phyloP scores from a whole-genome alignment of 2,329 filamentous ascomycete species.

The Fusarium palustre region DNA sequence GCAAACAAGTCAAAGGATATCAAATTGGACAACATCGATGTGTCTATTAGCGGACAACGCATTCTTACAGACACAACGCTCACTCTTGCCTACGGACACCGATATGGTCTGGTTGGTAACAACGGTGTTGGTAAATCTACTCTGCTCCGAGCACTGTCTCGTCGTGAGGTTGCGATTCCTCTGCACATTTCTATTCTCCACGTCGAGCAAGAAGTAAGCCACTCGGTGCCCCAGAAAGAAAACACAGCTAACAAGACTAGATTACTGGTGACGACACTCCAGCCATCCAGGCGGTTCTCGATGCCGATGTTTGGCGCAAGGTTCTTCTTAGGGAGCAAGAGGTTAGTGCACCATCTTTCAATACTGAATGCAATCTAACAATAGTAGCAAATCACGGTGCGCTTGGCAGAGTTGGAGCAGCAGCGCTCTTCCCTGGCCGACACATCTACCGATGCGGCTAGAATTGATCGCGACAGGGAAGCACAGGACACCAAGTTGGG shows the following conservation, averaged over 20 bases:
- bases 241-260: slow-evolving; percentile 56
- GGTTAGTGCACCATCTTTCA: slow-evolving; percentile 59
- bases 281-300: slow-evolving; percentile 92
- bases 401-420: slow-evolving; percentile 80
- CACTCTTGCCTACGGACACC: slow-evolving; percentile 89
- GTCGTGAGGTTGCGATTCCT: slow-evolving; percentile 93
- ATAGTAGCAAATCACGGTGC: slow-evolving; percentile 76
- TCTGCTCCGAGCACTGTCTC: slow-evolving; percentile 88
- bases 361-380: slow-evolving; percentile 48
- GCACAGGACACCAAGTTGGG: slow-evolving; percentile 89
- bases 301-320: slow-evolving; percentile 99
- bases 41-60: slow-evolving; percentile 87
- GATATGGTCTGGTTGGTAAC: slow-evolving; percentile 97
- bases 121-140: slow-evolving; percentile 99
- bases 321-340: slow-evolving; percentile 90
- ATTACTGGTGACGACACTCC: slow-evolving; percentile 96
- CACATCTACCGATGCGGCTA: slow-evolving; percentile 88
- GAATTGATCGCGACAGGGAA: slow-evolving; percentile 87
- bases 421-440: slow-evolving; percentile 86
- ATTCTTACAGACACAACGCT: slow-evolving; percentile 92
- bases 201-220: slow-evolving; percentile 90
- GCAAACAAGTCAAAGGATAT: slow-evolving; percentile 97
- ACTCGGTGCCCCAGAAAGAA: not conserved
- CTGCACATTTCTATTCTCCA: slow-evolving; percentile 99
- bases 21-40: slow-evolving; percentile 96